These are phyloP conservation scores for Dryadomyces quercivorus DNA, from an alignment of 2,329 filamentous ascomycete species.

Conservation along the genomic window DNA sequence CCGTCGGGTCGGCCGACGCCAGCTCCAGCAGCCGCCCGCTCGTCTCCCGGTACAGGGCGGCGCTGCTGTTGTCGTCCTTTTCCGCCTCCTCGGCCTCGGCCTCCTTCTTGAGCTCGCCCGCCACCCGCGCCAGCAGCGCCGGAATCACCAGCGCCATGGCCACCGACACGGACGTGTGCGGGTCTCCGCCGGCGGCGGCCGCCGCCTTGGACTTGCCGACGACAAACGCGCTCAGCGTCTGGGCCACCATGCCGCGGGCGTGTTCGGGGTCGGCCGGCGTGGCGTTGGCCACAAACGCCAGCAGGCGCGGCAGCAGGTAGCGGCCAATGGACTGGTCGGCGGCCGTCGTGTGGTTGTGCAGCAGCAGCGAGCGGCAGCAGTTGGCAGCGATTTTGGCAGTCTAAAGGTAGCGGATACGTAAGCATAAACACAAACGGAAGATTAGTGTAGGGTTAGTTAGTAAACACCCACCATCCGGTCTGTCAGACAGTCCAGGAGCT, in stretches of 20 bases:
- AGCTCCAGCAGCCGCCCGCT: constrained; percentile 69
- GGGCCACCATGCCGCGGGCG: constrained; percentile 56
- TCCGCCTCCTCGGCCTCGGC: constrained; percentile 27
- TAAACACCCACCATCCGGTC: constrained; percentile 59
- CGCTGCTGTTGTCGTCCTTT: constrained; percentile 25
- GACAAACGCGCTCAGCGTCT: constrained; percentile 65
- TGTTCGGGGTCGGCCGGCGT: constrained; percentile 69
- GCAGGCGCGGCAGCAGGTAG: constrained; percentile 60
- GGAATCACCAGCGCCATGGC: constrained; percentile 70
- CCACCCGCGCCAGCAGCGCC: constrained; percentile 60
- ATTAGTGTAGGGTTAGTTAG: no score
- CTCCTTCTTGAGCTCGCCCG: constrained; percentile 21
- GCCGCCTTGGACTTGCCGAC: constrained; percentile 24
- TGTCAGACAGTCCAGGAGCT: constrained; percentile 72
- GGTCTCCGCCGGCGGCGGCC: constrained; percentile 18
- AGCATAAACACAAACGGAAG: no score
- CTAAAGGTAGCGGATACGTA: constrained; percentile 25
- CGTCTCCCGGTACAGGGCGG: constrained; percentile 55
- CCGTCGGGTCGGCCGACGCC: constrained; percentile 58
- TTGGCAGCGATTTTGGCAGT: constrained; percentile 83
- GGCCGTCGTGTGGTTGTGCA: constrained; percentile 48
- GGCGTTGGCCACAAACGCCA: constrained; percentile 61
- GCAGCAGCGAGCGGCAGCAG: constrained; percentile 73
- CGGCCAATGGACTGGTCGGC: constrained; percentile 64
- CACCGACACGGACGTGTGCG: constrained; percentile 32